Conservation (phyloP, 306 rosid species). For the Carpinus viminea region DNA sequence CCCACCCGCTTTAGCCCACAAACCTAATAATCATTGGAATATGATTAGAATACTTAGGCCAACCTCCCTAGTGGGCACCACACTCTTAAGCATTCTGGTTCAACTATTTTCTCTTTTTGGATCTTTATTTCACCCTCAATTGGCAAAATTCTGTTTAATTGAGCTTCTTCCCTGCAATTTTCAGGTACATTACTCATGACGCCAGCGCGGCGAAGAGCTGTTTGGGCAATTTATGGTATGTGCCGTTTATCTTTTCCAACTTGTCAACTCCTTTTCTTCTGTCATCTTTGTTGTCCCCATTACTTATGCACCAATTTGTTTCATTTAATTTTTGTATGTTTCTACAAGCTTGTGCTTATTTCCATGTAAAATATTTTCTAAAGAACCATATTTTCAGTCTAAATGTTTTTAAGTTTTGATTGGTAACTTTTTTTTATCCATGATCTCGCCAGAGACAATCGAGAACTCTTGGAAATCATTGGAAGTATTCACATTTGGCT, state of each 20-base stretch:
- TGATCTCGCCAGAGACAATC: neutral
- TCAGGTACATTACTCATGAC: slow-evolving; percentile 95
- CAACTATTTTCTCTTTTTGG: neutral
- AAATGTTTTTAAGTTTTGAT: too few species aligned
- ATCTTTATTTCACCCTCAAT: neutral
- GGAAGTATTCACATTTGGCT: too few species aligned
- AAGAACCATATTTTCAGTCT: too few species aligned
- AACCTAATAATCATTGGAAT: neutral
- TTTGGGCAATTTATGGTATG: slow-evolving; percentile 96
- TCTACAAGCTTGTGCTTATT: too few species aligned
- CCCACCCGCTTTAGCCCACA: neutral
- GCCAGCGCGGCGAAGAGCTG: slow-evolving; percentile 73
- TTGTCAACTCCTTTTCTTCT: neutral
- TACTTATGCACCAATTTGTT: too few species aligned
- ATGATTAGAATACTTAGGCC: neutral
- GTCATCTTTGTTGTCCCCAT: neutral
- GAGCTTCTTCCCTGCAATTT: slow-evolving; percentile 18
- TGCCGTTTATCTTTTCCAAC: neutral
- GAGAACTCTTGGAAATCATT: neutral
- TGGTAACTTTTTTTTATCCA: too few species aligned
- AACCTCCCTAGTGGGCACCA: neutral
- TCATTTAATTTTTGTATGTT: too few species aligned
- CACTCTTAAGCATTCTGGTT: neutral
- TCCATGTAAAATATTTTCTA: too few species aligned
- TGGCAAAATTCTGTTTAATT: slow-evolving; percentile 8